Evolutionary conservation across 169 alveolate species (phyloP), one percentile per base, ranked within the genome.

Genomic region (Perkinsus olseni): DNA sequence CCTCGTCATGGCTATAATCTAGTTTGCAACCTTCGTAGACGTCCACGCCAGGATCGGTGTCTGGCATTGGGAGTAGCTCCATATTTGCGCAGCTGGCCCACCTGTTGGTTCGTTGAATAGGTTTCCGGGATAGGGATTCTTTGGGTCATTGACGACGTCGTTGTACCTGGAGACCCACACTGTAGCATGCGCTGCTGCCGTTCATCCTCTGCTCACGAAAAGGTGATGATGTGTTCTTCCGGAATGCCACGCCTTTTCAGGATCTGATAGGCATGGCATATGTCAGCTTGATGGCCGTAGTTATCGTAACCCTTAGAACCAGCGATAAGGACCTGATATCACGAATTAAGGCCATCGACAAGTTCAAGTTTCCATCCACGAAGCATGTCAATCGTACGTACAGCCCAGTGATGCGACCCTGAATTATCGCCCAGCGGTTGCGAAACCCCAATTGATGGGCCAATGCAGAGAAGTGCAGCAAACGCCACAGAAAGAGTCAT

Each of bases 241-340:
- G 95, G 95, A 13, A 95, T 93, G 39, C 98, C 98, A 74, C 95
- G 94, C 90, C 94, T 95, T 10, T 95, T 92, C 74, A 97, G 92
- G 40, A 95, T 95, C 50, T 96, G 96, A 92, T 96, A 97, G 38
- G 97, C 96, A 92, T 97, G 98, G 94, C 98, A 97, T 45, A 96
- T 93, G 93, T 97, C 98, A 38, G 98, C 95, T 94, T 97, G 96
- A 95, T 97, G 98, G 39, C 98, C 94, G 92, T 97, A 97, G 95
- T 97, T 97, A 39, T 95, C 36, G 94, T 91, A 96, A 50, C 97
- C 96, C 37, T 96, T 95, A 36, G 98, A 97, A 31, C 98, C 98
- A n/a, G 98, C 98, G 34, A 96, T 97, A 34, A 97, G 92, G 92
- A 96, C 97, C 82, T 62, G 34, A 62, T 17, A 45, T n/a, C n/a